phyloP scores from a whole-genome alignment of 345 rosid species.

The Hibiscus syriacus region DNA sequence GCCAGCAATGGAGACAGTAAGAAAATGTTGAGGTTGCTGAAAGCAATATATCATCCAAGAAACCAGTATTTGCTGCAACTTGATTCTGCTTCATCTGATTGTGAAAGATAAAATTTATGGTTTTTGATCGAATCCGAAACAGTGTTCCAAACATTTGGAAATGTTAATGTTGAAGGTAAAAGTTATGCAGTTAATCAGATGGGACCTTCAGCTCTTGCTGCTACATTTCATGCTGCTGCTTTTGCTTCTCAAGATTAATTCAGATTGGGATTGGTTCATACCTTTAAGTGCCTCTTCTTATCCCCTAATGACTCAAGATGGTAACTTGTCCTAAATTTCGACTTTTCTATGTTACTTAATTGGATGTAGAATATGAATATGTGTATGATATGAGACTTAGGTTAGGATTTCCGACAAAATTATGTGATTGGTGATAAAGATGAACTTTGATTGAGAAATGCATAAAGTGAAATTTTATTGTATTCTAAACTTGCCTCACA shows the following conservation, averaged over 20 bases:
- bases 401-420: neutral
- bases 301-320: constrained; percentile 62
- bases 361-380: too few relatives aligned
- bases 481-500: neutral
- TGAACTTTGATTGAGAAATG: neutral
- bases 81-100: constrained; percentile 61
- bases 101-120: constrained; percentile 56
- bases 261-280: constrained; percentile 72
- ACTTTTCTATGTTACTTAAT: neutral
- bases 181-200: constrained; percentile 54
- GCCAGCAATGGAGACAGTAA: constrained; percentile 66
- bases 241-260: constrained; percentile 40
- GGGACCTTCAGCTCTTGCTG: constrained; percentile 65
- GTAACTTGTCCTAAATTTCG: constrained; percentile 18
- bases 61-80: constrained; percentile 78
- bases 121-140: constrained; percentile 37
- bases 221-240: constrained; percentile 63
- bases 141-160: constrained; percentile 47
- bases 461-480: neutral
- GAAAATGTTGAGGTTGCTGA: constrained; percentile 55
- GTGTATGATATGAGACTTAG: neutral
- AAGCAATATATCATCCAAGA: constrained; percentile 83
- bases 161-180: constrained; percentile 55
- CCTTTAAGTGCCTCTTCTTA: constrained; percentile 61
- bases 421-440: neutral